These are phyloP conservation scores for Mycena filopes DNA, from an alignment of 768 basidiomycete species.

Conservation along the genomic window DNA sequence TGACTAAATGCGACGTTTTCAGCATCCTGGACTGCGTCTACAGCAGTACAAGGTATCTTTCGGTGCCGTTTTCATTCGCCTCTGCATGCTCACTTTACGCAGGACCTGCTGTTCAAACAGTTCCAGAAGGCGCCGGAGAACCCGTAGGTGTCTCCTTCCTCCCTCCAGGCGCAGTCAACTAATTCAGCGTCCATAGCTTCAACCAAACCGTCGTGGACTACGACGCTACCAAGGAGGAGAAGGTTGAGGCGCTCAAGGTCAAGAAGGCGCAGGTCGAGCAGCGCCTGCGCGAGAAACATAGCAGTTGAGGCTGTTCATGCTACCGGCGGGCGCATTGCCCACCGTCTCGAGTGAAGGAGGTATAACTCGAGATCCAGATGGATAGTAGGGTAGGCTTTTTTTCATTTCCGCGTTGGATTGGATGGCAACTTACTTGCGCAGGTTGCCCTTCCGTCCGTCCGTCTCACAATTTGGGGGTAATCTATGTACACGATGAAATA, in stretches of 20 bases:
- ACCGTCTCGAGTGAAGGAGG: not conserved
- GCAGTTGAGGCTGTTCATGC: constrained; percentile 24
- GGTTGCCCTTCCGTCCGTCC: not conserved
- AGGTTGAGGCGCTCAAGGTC: constrained; percentile 76
- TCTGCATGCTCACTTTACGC: not conserved
- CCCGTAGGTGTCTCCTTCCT: constrained; percentile 66
- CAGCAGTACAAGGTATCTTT: constrained; percentile 86
- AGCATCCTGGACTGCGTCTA: constrained; percentile 91
- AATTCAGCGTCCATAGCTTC: constrained; percentile 60
- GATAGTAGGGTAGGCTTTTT: constrained; percentile 11
- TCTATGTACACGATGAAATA: constrained; percentile 25
- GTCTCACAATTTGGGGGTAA: not conserved
- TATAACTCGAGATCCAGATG: constrained; percentile 8
- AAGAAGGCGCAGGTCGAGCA: constrained; percentile 73
- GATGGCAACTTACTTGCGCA: constrained; percentile 1
- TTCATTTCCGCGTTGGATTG: not conserved
- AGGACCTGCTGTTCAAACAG: constrained; percentile 91
- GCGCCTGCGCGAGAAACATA: constrained; percentile 64
- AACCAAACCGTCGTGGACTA: constrained; percentile 85
- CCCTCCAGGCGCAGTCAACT: not conserved
- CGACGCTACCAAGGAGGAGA: constrained; percentile 90
- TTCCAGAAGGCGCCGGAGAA: constrained; percentile 98
- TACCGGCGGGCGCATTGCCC: constrained; percentile 8
- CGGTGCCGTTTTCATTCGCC: not conserved
- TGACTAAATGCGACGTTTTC: constrained; percentile 27